A percentile compares a stretch with the other conserved stretches of the same genome.
These are phyloP conservation scores for cucumber (Cucumis sativus) DNA, from an alignment of 306 rosid genomes.

Conservation along the genomic window DNA sequence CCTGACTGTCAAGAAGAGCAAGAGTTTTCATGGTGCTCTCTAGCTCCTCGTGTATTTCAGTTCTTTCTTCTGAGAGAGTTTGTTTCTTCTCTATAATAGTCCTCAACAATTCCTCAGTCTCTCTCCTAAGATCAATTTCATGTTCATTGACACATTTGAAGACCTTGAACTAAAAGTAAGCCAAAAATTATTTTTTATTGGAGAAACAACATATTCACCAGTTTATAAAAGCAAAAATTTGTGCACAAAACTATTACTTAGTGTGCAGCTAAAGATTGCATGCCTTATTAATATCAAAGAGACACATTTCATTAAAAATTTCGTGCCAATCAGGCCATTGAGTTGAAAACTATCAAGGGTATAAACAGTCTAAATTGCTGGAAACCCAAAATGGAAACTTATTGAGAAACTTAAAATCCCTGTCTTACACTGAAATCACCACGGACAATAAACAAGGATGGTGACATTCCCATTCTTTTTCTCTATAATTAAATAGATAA, in stretches of 20 bases:
- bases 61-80: conserved; percentile 38
- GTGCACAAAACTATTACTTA: not conserved
- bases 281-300: not conserved
- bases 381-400: not conserved
- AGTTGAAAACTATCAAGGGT: not conserved
- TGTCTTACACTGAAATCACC: not conserved
- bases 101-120: conserved; percentile 42
- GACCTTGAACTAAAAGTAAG: conserved; percentile 33
- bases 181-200: not conserved
- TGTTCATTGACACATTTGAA: conserved; percentile 33
- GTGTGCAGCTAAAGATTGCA: not conserved
- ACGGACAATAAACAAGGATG: not conserved
- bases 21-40: conserved; percentile 47
- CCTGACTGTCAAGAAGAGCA: conserved; percentile 43
- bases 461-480: not conserved
- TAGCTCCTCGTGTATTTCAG: conserved; percentile 27
- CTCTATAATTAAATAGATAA: not conserved
- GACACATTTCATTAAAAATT: not conserved
- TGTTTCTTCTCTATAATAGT: conserved; percentile 38
- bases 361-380: not conserved
- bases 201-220: not conserved
- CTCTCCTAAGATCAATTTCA: conserved; percentile 44
- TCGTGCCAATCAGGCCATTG: not conserved
- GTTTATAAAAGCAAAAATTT: not conserved
- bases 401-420: not conserved